Percentiles rank a stretch among this genome's conserved stretches.
Conservation (phyloP, 495 filamentous ascomycete species). For the Xylaria acuta region DNA sequence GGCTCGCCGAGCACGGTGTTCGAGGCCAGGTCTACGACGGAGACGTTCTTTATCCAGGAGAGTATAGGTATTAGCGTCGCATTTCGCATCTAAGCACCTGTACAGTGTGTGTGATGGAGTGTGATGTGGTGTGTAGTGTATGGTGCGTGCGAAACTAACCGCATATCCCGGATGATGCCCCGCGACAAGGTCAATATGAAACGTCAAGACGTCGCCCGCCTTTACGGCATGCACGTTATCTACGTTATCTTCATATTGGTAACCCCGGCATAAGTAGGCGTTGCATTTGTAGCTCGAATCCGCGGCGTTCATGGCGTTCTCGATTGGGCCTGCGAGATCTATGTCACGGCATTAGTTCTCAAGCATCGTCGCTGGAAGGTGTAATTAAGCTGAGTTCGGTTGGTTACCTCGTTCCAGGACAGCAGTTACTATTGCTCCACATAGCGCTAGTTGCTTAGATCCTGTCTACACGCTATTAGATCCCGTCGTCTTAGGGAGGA, state of each 20-base stretch:
- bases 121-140: too few relatives aligned
- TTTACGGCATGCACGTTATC: slow-evolving; percentile 22
- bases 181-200: slow-evolving; percentile 23
- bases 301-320: slow-evolving; percentile 13
- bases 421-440: background rate
- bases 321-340: slow-evolving; percentile 24
- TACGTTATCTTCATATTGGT: slow-evolving; percentile 25
- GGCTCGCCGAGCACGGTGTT: slow-evolving; percentile 23
- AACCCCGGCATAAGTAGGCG: slow-evolving; percentile 24
- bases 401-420: slow-evolving; percentile 19
- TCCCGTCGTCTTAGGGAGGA: background rate
- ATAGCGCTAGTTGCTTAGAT: slow-evolving; percentile 20
- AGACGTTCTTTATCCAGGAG: slow-evolving; percentile 17
- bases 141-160: background rate
- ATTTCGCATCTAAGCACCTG: too few relatives aligned
- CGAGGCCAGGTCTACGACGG: slow-evolving; percentile 19
- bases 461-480: slow-evolving; percentile 15
- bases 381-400: too few relatives aligned
- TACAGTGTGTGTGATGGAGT: too few relatives aligned
- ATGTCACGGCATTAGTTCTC: background rate
- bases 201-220: slow-evolving; percentile 19
- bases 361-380: too few relatives aligned
- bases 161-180: slow-evolving; percentile 25
- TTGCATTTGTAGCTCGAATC: slow-evolving; percentile 24
- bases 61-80: background rate